Percentiles rank a stretch among this genome's conserved stretches.
These are phyloP conservation scores for Erigeron philadelphicus DNA, from an alignment of 140 eudicot genomes.

Conservation along the genomic window DNA sequence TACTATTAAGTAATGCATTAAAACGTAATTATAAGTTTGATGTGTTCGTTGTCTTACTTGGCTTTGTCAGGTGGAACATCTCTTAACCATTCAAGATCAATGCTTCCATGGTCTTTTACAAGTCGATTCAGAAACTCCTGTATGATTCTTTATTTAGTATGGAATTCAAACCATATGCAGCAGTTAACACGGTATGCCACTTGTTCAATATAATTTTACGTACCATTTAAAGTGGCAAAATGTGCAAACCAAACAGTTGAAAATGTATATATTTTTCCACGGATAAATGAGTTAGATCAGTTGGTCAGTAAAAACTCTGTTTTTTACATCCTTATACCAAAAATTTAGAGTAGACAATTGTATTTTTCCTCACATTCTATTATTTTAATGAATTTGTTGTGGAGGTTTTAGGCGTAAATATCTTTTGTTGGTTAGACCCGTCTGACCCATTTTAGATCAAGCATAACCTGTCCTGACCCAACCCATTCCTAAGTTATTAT, in stretches of 20 bases:
- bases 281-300: neutral
- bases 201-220: neutral
- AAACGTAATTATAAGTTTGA: neutral
- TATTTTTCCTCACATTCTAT: neutral
- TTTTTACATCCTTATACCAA: neutral
- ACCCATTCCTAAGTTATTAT: neutral
- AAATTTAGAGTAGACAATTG: neutral
- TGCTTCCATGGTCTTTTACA: slow-evolving; percentile 84
- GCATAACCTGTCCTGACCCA: neutral
- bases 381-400: neutral
- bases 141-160: slow-evolving; percentile 9
- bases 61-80: slow-evolving; percentile 95
- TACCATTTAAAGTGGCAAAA: neutral
- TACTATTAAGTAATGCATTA: neutral
- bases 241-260: neutral
- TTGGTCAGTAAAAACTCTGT: neutral
- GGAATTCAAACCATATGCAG: slow-evolving; percentile 7
- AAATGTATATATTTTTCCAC: neutral
- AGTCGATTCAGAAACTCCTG: slow-evolving; percentile 82
- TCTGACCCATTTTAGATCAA: slow-evolving; percentile 1
- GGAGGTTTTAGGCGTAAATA: neutral
- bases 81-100: slow-evolving; percentile 92
- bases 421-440: neutral
- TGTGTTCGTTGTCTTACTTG: slow-evolving; percentile 49
- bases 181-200: slow-evolving; percentile 12